phyloP scores from a whole-genome alignment of 2,329 filamentous ascomycete species.

The Aspergillus chevalieri region DNA sequence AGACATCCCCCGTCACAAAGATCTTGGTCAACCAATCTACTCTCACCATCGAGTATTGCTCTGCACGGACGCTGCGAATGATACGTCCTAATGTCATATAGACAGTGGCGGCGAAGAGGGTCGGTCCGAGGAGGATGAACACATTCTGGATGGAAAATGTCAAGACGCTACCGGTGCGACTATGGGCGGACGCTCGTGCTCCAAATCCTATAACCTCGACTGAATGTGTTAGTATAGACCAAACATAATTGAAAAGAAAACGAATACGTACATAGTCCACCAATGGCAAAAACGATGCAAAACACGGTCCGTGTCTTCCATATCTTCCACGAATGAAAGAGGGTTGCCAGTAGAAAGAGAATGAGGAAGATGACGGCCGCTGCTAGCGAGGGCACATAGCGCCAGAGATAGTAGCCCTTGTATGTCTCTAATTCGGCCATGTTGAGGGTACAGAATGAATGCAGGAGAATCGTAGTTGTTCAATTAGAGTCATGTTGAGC shows the following conservation, averaged over 20 bases:
- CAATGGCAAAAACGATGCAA: slow-evolving; percentile 28
- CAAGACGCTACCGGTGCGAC: slow-evolving; percentile 11
- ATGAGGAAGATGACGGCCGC: slow-evolving; percentile 19
- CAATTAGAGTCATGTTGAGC: not conserved
- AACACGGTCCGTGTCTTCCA: slow-evolving; percentile 23
- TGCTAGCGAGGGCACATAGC: slow-evolving; percentile 22
- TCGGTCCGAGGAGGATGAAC: slow-evolving; percentile 45
- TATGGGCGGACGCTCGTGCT: slow-evolving; percentile 16
- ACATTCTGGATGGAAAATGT: slow-evolving; percentile 40
- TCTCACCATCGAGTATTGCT: slow-evolving; percentile 39
- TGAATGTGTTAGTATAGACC: slow-evolving; percentile 7
- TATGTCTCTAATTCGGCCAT: slow-evolving; percentile 16
- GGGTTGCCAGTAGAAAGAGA: slow-evolving; percentile 22
- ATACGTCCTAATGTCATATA: slow-evolving; percentile 47
- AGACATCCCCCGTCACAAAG: slow-evolving; percentile 45
- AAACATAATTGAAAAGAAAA: not conserved
- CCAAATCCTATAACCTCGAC: slow-evolving; percentile 32
- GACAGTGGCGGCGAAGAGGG: slow-evolving; percentile 46
- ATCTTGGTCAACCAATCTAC: slow-evolving; percentile 42
- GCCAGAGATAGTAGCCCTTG: slow-evolving; percentile 17
- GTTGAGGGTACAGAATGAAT: not conserved
- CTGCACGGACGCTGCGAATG: slow-evolving; percentile 36
- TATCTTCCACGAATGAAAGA: slow-evolving; percentile 23
- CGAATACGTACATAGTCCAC: slow-evolving; percentile 28
- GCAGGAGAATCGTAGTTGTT: not conserved